Evolutionary conservation across 495 filamentous ascomycete genomes (phyloP).

Genomic region (Articulospora tetracladia): DNA sequence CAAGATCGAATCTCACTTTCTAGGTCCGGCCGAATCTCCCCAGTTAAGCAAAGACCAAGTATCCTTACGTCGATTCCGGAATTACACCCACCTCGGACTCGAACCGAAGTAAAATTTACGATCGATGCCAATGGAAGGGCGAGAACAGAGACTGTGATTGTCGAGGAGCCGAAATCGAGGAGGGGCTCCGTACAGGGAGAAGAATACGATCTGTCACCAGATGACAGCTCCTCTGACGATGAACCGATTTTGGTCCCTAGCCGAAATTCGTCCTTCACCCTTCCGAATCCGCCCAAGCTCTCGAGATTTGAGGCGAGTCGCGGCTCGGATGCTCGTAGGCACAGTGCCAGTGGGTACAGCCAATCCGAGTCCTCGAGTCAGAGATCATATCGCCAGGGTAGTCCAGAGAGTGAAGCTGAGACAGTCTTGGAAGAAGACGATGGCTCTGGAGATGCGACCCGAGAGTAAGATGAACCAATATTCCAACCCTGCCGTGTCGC

Average conservation of each 20-base stretch:
- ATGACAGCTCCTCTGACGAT: slow-evolving; percentile 55
- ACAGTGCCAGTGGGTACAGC: slow-evolving; percentile 17
- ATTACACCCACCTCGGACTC: slow-evolving; percentile 34
- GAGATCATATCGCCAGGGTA: slow-evolving; percentile 20
- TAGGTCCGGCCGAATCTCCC: slow-evolving; percentile 42
- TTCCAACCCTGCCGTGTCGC: neutral
- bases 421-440: slow-evolving; percentile 47
- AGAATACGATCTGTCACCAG: slow-evolving; percentile 14
- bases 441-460: slow-evolving; percentile 44
- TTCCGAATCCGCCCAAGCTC: slow-evolving; percentile 36
- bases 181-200: slow-evolving; percentile 6
- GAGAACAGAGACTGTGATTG: slow-evolving; percentile 62
- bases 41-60: slow-evolving; percentile 43
- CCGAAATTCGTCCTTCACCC: slow-evolving; percentile 55
- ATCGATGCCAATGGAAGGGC: slow-evolving; percentile 72
- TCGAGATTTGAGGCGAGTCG: slow-evolving; percentile 20
- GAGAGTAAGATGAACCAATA: slow-evolving; percentile 36
- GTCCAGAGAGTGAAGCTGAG: slow-evolving; percentile 51
- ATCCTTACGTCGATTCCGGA: slow-evolving; percentile 51
- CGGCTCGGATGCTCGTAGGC: slow-evolving; percentile 6
- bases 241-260: slow-evolving; percentile 65
- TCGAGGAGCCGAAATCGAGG: slow-evolving; percentile 28
- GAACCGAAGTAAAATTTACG: slow-evolving; percentile 60
- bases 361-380: slow-evolving; percentile 26
- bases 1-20: slow-evolving; percentile 21